phyloP scores from a whole-genome alignment of 2,329 filamentous ascomycete species.

The Monosporascus cannonballus region DNA sequence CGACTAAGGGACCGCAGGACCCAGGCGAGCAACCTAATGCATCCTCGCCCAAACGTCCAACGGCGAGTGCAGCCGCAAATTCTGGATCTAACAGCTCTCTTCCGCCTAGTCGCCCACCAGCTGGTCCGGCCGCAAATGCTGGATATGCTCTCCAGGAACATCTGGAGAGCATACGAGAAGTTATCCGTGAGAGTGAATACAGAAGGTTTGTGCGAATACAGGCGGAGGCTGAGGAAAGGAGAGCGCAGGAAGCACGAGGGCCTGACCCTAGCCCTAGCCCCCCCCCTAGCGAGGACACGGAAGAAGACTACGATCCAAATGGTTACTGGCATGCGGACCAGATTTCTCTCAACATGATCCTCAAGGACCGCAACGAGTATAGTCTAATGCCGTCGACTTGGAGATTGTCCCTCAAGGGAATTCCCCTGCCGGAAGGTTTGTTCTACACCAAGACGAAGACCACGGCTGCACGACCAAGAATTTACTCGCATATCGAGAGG shows the following conservation, averaged over 20 bases:
- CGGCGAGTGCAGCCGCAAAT: too few species aligned
- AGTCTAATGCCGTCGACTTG: conserved; percentile 26
- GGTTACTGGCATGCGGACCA: conserved; percentile 21
- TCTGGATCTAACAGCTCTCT: too few species aligned
- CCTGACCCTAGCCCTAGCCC: not conserved
- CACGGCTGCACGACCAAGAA: conserved; percentile 19
- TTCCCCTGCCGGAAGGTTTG: conserved; percentile 23
- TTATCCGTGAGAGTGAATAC: not conserved
- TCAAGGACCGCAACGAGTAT: conserved; percentile 22
- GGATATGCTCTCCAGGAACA: too few species aligned
- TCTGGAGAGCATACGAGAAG: not conserved
- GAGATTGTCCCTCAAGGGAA: conserved; percentile 24
- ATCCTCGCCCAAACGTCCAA: too few species aligned
- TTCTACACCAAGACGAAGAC: conserved; percentile 21
- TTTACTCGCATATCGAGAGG: conserved; percentile 21
- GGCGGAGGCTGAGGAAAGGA: not conserved
- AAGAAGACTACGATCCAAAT: conserved; percentile 10
- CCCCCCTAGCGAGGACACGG: not conserved
- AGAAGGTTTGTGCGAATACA: not conserved
- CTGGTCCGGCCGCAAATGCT: too few species aligned
- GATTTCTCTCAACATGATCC: conserved; percentile 20
- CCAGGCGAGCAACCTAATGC: too few species aligned
- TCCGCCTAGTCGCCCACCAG: too few species aligned
- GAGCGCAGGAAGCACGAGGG: not conserved
- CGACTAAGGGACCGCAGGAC: too few species aligned